These are phyloP conservation scores for Umbilicus rupestris DNA, from an alignment of 164 flowering plant genomes.

Conservation along the genomic window DNA sequence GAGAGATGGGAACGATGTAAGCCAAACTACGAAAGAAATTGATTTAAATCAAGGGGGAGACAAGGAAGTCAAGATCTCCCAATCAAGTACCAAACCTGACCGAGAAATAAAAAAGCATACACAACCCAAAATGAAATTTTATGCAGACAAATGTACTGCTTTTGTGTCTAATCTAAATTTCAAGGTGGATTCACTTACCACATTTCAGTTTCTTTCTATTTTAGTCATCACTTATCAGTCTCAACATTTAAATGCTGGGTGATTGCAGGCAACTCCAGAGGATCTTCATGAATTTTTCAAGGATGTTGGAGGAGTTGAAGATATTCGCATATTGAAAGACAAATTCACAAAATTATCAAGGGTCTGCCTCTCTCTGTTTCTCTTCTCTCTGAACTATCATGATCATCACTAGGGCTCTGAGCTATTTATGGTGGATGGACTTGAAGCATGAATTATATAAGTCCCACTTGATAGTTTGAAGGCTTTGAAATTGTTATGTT, in stretches of 20 bases:
- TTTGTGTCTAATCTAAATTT: slow-evolving; percentile 66
- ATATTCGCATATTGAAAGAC: slow-evolving; percentile 62
- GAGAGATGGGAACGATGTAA: slow-evolving; percentile 15
- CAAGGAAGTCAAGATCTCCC: slow-evolving; percentile 11
- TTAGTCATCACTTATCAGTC: neutral
- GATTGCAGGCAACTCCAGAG: slow-evolving; percentile 50
- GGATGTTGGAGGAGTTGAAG: slow-evolving; percentile 82
- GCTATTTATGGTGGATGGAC: neutral
- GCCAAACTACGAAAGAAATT: slow-evolving; percentile 16
- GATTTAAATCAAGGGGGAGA: slow-evolving; percentile 20
- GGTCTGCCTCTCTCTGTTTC: slow-evolving; percentile 37
- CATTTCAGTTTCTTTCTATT: neutral
- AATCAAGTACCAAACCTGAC: slow-evolving; percentile 18
- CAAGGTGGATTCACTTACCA: slow-evolving; percentile 32
- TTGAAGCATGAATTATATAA: neutral
- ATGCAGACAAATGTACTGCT: slow-evolving; percentile 76
- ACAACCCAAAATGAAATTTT: slow-evolving; percentile 22
- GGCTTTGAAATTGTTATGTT: neutral
- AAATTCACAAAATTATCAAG: slow-evolving; percentile 74
- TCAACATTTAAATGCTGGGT: slow-evolving; percentile 4
- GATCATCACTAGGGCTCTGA: neutral
- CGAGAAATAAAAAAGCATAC: slow-evolving; percentile 22
- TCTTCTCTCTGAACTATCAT: neutral
- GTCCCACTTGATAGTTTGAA: neutral
- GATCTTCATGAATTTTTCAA: slow-evolving; percentile 59